Conservation (phyloP, 495 filamentous ascomycete genomes). For the Pseudevernia furfuracea region DNA sequence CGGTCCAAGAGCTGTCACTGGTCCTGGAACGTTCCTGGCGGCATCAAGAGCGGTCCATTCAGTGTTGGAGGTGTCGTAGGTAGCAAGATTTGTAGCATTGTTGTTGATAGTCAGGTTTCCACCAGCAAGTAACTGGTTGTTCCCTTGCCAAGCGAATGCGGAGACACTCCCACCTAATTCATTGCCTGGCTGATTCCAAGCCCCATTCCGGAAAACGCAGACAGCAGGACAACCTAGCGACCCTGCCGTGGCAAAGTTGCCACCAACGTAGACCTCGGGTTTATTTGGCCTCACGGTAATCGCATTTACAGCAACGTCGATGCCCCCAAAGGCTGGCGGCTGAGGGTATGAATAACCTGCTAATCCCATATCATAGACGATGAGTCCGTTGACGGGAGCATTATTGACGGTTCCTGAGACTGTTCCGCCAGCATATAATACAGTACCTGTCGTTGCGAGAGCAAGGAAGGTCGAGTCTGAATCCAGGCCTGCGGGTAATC, state of each 20-base stretch:
- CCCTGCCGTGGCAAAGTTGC: constrained; percentile 74
- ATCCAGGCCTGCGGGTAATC: constrained; percentile 58
- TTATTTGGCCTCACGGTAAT: constrained; percentile 60
- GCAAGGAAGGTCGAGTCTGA: constrained; percentile 67
- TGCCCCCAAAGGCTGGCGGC: constrained; percentile 61
- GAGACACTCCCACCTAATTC: constrained; percentile 61
- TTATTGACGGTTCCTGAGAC: constrained; percentile 62
- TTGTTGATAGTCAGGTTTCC: constrained; percentile 65
- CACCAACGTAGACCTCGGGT: constrained; percentile 74
- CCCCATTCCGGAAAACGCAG: constrained; percentile 64
- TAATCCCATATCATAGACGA: constrained; percentile 66
- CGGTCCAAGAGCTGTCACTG: constrained; percentile 66
- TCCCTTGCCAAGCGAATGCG: constrained; percentile 65
- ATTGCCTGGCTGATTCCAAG: constrained; percentile 72
- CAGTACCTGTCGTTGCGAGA: constrained; percentile 56
- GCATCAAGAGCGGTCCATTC: constrained; percentile 59
- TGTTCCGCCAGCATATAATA: constrained; percentile 74
- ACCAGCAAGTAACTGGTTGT: constrained; percentile 61
- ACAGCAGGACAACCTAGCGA: constrained; percentile 71
- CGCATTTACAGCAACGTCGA: constrained; percentile 62
- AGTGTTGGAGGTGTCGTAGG: constrained; percentile 58
- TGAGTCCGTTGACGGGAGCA: constrained; percentile 60
- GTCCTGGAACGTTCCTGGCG: constrained; percentile 58
- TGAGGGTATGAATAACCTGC: constrained; percentile 53
- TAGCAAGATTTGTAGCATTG: constrained; percentile 58